A percentile compares a stretch with the other conserved stretches of the same genome.
Conservation (phyloP, 1,284 basidiomycete species). For the Irpex lacteus region DNA sequence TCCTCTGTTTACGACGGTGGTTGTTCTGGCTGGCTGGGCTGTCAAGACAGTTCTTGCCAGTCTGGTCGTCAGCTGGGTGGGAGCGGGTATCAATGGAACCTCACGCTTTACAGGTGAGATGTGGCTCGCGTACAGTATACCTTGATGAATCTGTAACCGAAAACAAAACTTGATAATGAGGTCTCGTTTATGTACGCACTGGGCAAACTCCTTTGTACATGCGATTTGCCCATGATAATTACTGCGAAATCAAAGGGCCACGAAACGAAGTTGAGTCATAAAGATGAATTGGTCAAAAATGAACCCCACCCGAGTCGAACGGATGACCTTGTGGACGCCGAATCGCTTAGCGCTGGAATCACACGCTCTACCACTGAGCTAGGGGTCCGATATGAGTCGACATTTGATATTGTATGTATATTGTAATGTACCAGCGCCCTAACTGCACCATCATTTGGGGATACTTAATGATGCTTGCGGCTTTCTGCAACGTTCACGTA, state of each 20-base stretch:
- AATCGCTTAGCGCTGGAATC: slow-evolving; percentile 14
- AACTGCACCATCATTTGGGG: neutral
- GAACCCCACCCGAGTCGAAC: slow-evolving; percentile 27
- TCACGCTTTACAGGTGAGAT: slow-evolving; percentile 44
- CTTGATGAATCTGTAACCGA: slow-evolving; percentile 34
- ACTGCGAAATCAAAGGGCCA: too few species aligned
- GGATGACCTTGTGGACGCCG: slow-evolving; percentile 23
- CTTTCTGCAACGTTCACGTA: neutral
- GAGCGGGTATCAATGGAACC: slow-evolving; percentile 49
- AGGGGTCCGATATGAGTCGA: slow-evolving; percentile 9
- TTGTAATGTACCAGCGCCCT: too few species aligned
- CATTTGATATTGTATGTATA: too few species aligned
- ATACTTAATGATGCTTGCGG: neutral
- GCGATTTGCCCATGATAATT: too few species aligned
- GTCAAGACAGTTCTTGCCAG: slow-evolving; percentile 64
- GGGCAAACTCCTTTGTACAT: too few species aligned
- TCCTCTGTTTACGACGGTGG: slow-evolving; percentile 72
- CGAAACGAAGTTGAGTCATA: too few species aligned
- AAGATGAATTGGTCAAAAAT: slow-evolving; percentile 1
- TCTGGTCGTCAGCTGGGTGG: slow-evolving; percentile 63
- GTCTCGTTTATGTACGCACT: neutral
- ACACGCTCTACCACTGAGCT: slow-evolving; percentile 23
- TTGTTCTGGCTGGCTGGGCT: slow-evolving; percentile 78
- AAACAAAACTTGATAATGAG: neutral
- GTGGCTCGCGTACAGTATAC: slow-evolving; percentile 79